Evolutionary conservation across 116 monocot genomes (phyloP).

Genomic region (Dioscorea cayenensis): DNA sequence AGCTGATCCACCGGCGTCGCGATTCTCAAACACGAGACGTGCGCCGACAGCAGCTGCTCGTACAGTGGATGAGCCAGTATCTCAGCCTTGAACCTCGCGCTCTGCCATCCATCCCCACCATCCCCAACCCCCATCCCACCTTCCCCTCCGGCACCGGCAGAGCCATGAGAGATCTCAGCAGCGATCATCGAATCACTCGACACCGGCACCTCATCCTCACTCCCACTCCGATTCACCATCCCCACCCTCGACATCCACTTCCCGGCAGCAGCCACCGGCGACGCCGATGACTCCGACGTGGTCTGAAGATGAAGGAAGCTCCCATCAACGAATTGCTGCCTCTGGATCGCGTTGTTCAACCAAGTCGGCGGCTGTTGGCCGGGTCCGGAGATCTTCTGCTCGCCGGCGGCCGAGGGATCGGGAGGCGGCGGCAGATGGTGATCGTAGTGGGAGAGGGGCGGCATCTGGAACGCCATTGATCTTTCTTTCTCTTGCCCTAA

Average conservation of each 20-base stretch:
- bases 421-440: slow-evolving; percentile 17
- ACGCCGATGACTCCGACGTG: slow-evolving; percentile 49
- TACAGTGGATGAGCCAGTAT: slow-evolving; percentile 76
- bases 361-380: slow-evolving; percentile 30
- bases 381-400: slow-evolving; percentile 12
- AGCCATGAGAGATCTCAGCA: slow-evolving; percentile 9
- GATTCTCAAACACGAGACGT: slow-evolving; percentile 70
- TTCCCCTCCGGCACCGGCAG: slow-evolving; percentile 4
- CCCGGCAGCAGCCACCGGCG: slow-evolving; percentile 15
- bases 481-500: background rate
- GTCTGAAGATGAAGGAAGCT: slow-evolving; percentile 95
- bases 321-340: slow-evolving; percentile 53
- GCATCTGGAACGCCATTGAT: slow-evolving; percentile 57
- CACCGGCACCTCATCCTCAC: slow-evolving; percentile 33
- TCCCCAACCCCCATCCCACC: slow-evolving; percentile 11
- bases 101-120: slow-evolving; percentile 49
- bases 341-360: slow-evolving; percentile 57
- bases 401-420: slow-evolving; percentile 1
- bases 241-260: slow-evolving; percentile 18
- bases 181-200: slow-evolving; percentile 36
- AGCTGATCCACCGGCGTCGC: slow-evolving; percentile 94
- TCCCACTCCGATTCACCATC: slow-evolving; percentile 19
- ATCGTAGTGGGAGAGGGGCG: slow-evolving; percentile 30
- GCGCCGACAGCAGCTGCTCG: slow-evolving; percentile 88
- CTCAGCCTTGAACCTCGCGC: slow-evolving; percentile 74